phyloP scores from a whole-genome alignment of 1,139 yeast genomes.

The Geotrichum macrosporum region DNA sequence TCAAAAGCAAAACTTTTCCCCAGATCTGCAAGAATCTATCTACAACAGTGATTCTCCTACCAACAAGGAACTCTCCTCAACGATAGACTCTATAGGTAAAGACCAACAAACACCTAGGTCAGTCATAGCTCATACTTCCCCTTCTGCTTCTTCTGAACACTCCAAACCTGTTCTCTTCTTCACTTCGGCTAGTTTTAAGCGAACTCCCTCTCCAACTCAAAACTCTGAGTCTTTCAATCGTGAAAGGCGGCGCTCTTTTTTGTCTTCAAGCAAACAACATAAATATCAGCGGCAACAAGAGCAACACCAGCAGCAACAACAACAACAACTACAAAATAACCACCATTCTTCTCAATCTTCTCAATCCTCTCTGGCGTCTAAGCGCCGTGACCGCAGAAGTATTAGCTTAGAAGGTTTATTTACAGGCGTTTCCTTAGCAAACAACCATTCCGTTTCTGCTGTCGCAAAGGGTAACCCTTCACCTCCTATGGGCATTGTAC shows the following conservation, averaged over 20 bases:
- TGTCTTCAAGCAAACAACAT: no score
- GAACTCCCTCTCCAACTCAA: neutral
- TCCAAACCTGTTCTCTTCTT: neutral
- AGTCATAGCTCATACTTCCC: neutral
- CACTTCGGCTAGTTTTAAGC: neutral
- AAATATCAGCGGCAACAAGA: no score
- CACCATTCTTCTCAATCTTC: neutral
- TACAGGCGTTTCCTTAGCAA: neutral
- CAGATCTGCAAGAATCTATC: no score
- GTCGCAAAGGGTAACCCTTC: neutral
- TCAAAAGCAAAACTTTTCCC: no score
- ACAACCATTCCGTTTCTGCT: neutral
- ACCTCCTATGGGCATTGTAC: neutral
- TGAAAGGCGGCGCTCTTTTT: conserved; percentile 7
- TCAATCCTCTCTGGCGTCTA: neutral
- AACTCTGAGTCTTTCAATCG: neutral
- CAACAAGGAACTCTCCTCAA: no score
- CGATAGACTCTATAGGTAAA: no score
- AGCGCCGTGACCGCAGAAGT: conserved; percentile 12
- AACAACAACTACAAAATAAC: neutral
- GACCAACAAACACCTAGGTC: no score
- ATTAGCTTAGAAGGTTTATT: conserved; percentile 9
- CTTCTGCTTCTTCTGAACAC: no score
- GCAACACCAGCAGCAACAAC: no score
- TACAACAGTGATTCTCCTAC: no score